Evolutionary conservation across 805 yeast genomes (phyloP).

Genomic region (Barnettozyma pratensis): DNA sequence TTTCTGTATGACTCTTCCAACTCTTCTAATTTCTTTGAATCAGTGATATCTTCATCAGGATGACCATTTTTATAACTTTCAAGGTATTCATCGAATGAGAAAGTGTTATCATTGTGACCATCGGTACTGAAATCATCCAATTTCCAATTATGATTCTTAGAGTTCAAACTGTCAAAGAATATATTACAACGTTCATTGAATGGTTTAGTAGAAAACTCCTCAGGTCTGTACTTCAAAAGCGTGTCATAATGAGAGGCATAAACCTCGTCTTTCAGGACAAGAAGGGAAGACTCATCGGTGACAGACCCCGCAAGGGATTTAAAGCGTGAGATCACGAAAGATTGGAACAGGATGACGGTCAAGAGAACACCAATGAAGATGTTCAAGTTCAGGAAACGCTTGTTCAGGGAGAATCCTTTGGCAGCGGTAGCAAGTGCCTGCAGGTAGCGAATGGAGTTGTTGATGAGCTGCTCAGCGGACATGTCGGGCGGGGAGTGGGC

Average conservation of each 20-base stretch:
- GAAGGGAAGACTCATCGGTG: slow-evolving; percentile 2
- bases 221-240: slow-evolving; percentile 2
- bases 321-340: slow-evolving; percentile 2
- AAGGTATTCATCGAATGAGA: slow-evolving; percentile 15
- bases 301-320: not conserved
- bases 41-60: slow-evolving; percentile 6
- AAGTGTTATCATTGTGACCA: slow-evolving; percentile 19
- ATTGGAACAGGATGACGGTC: slow-evolving; percentile 11
- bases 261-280: slow-evolving; percentile 14
- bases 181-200: slow-evolving; percentile 14
- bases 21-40: slow-evolving; percentile 1
- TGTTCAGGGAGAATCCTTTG: slow-evolving; percentile 12
- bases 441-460: slow-evolving; percentile 4
- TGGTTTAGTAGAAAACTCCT: slow-evolving; percentile 5
- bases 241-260: slow-evolving; percentile 17
- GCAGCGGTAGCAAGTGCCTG: slow-evolving; percentile 3
- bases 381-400: slow-evolving; percentile 18
- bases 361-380: slow-evolving; percentile 14
- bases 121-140: slow-evolving; percentile 16
- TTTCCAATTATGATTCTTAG: slow-evolving; percentile 14
- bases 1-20: slow-evolving; percentile 13
- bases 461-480: not conserved
- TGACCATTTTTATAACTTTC: slow-evolving; percentile 1
- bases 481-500: not conserved
- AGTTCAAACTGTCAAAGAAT: slow-evolving; percentile 13